Base-by-base conservation (phyloP, 2,329 filamentous ascomycete species). In the Cladosporium cucumerinum region DNA sequence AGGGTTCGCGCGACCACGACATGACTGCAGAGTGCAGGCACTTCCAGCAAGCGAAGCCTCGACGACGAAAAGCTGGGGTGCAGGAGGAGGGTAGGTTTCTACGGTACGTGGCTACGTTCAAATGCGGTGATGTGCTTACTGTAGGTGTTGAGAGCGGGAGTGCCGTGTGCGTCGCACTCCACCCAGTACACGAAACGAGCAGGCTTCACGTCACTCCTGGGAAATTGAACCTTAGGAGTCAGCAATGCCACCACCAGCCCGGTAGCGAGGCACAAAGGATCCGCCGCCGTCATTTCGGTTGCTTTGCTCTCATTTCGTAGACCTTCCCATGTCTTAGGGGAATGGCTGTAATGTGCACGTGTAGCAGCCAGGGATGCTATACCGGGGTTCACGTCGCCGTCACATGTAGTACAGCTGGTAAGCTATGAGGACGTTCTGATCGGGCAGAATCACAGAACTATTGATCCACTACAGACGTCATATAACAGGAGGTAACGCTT, bases 211-310 rank as follows among this genome's bases (percentile, higher is more conserved):
- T 34, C 28, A 7, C 28, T 30, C 51, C 6, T 4, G 11, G 51
- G 51, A 28, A 54, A 54, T 10, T 54, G 26, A 16, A 32, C 21
- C n/a, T 11, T 2, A 32, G 18, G 18, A 32, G 51, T 54, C 51
- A 54, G 51, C 51, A n/a, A 32, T 26, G 12, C 12, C 25, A 60
- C 57, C 57, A 43, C 18, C 25, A 49, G 39, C 26, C 57, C 57
- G 57, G 57, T 60, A 60, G 57, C 57, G 57, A 60, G 25, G 57
- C 30, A 28, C 26, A 46, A 28, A 43, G 39, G 26, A 48, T 60
- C 57, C 18, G 18, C n/a, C 25, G 23, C 39, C 23, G 3, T 49
- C 16, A 49, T 46, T 25, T 60, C 57, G 57, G 36, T 25, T 60
- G 43, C 26, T 46, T 26, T 26, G 18, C 36, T 60, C 43, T 39